phyloP scores from a whole-genome alignment of 192 early-diverging fungal species.

The Martensiomyces pterosporus region DNA sequence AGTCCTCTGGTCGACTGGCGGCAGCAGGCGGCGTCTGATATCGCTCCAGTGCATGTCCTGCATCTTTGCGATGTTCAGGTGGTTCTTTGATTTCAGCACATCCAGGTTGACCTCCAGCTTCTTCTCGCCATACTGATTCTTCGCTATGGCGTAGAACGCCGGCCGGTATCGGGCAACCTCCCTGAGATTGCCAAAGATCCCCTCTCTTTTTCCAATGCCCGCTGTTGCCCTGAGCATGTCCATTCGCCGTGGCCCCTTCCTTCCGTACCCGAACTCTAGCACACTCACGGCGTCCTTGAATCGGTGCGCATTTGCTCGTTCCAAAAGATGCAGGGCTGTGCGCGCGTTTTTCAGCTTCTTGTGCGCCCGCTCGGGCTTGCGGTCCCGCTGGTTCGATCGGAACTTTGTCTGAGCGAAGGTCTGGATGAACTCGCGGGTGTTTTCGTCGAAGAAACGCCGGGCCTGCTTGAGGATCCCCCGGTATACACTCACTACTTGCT shows the following conservation, averaged over 20 bases:
- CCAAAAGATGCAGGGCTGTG: slow-evolving; percentile 23
- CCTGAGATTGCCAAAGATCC: slow-evolving; percentile 29
- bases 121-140: slow-evolving; percentile 15
- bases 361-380: slow-evolving; percentile 4
- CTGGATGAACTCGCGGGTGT: slow-evolving; percentile 31
- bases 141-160: slow-evolving; percentile 38
- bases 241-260: slow-evolving; percentile 34
- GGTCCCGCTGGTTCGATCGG: slow-evolving; percentile 20
- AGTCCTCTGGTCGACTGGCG: slow-evolving; percentile 23
- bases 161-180: slow-evolving; percentile 31
- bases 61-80: slow-evolving; percentile 41
- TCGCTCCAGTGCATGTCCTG: slow-evolving; percentile 33
- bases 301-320: slow-evolving; percentile 31
- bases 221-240: slow-evolving; percentile 33
- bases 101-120: slow-evolving; percentile 20
- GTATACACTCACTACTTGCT: slow-evolving; percentile 18
- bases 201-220: slow-evolving; percentile 17
- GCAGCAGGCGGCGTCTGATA: slow-evolving; percentile 11
- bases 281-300: slow-evolving; percentile 38
- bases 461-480: slow-evolving; percentile 37
- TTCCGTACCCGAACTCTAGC: slow-evolving; percentile 39
- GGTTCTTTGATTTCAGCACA: slow-evolving; percentile 20
- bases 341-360: slow-evolving; percentile 19
- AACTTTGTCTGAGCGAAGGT: slow-evolving; percentile 26
- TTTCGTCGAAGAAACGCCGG: slow-evolving; percentile 39